Base-by-base conservation (phyloP, 257 asterid genomes). In the Anisodus acutangulus region DNA sequence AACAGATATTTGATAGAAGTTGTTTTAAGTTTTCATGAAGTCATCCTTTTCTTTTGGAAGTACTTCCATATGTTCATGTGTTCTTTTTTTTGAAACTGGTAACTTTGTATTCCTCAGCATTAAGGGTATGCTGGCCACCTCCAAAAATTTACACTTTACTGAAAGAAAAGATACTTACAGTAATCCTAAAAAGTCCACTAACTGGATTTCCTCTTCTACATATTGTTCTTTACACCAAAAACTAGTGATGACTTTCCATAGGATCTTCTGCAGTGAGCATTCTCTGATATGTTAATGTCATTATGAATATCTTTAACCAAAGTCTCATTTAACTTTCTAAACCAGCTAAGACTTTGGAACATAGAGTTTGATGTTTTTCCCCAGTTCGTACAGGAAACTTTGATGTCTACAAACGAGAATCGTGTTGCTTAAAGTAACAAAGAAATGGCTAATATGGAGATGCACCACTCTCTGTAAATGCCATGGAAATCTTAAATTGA, bases 361-460 rank as follows among this genome's bases (percentile, higher is more conserved):
- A 49, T 22, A 51, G 59, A 47, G 81, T 76, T 41, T 8, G 54
- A 69, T 69, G 13, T 41, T 69, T 39, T 8, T 7, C 19, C 53
- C 31, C 9, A 69, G 7, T 8, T 8, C 2, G 45, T 76, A 37
- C 39, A 76, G 41, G 81, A 76, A 31, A 51, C 4, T 49, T 26
- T 76, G 81, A 74, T 22, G 45, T 55, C 81, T 51, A 51, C 39
- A 51, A 51, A 51, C n/a, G 9, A 49, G 13, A 74, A 19, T 74
- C 10, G 62, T 74, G 17, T 49, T 47, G 80, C 80, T 72, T 72
- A 12, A 71, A 71, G 9, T 74, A 19, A 74, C 60, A 74, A 22
- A 47, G 37, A 43, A 74, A 22, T 76, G 45, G 81, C 26, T 22
- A 39, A 39, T 16, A 26, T 2, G 37, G 80, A 51, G 81, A 76